Conservation (phyloP, 1,284 basidiomycete species). For the Naganishia sp. region DNA sequence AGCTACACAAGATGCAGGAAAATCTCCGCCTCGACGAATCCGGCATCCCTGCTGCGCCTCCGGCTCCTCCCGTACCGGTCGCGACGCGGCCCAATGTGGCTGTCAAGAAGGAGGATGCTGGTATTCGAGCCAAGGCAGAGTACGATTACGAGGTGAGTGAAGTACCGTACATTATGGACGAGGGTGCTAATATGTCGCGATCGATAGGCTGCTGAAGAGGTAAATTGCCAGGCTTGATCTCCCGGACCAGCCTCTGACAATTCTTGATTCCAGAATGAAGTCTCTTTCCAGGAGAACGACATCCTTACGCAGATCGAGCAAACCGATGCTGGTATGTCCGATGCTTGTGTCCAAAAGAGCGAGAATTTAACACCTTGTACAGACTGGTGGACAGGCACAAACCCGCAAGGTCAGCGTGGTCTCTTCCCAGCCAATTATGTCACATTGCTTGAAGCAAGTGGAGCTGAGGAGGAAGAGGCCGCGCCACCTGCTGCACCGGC, state of each 20-base stretch:
- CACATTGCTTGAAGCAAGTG: constrained; percentile 62
- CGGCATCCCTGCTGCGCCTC: constrained; percentile 45
- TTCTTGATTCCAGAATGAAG: constrained; percentile 74
- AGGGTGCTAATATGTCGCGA: constrained; percentile 9
- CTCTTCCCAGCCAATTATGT: constrained; percentile 75
- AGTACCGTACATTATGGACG: not conserved
- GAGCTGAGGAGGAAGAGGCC: constrained; percentile 33
- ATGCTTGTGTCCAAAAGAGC: constrained; percentile 1
- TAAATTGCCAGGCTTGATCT: constrained; percentile 31
- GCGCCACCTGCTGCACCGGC: constrained; percentile 41
- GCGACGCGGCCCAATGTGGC: constrained; percentile 56
- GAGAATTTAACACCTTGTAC: not conserved
- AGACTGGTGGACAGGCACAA: constrained; percentile 75
- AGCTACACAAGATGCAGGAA: constrained; percentile 24
- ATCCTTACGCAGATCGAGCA: constrained; percentile 77
- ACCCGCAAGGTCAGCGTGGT: constrained; percentile 66
- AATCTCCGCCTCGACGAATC: constrained; percentile 25
- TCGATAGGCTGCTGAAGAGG: constrained; percentile 44
- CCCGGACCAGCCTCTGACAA: not conserved
- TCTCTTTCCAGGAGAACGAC: constrained; percentile 76
- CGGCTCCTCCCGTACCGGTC: constrained; percentile 50
- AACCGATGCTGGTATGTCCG: constrained; percentile 65
- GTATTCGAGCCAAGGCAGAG: constrained; percentile 58
- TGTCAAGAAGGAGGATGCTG: constrained; percentile 30
- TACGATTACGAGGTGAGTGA: constrained; percentile 72